phyloP scores from a whole-genome alignment of 2,329 filamentous ascomycete species.

The Pseudogymnoascus sp. region DNA sequence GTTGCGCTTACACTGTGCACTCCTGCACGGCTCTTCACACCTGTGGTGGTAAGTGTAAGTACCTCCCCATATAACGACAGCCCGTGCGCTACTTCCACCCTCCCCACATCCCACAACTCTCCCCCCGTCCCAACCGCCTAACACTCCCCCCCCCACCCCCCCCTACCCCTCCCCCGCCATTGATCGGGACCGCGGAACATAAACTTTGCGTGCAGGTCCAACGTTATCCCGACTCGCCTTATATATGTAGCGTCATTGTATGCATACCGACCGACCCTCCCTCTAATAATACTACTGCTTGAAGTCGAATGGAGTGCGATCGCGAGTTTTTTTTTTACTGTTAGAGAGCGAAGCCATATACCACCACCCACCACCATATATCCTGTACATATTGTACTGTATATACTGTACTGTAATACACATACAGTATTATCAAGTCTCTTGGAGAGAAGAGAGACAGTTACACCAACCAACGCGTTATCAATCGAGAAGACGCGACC shows the following conservation, averaged over 20 bases:
- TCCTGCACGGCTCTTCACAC: not conserved
- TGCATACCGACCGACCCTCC: not conserved
- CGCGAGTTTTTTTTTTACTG: not conserved
- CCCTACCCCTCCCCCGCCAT: not conserved
- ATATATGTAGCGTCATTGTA: not conserved
- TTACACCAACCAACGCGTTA: not conserved
- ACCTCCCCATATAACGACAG: constrained; percentile 32
- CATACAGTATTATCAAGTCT: not conserved
- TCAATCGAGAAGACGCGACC: not conserved
- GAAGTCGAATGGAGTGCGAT: not conserved
- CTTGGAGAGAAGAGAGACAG: not conserved
- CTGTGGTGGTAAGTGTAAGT: constrained; percentile 14
- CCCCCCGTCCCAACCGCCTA: not conserved
- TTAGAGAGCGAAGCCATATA: not conserved
- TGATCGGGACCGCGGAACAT: not conserved
- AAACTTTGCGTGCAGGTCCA: not conserved
- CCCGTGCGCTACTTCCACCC: constrained; percentile 13
- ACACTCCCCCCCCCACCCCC: not conserved
- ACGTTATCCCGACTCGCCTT: not conserved
- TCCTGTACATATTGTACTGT: not conserved
- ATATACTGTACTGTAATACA: not conserved
- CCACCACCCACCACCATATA: not conserved
- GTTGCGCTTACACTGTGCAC: not conserved
- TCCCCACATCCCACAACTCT: not conserved
- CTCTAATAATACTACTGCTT: not conserved